Conservation (phyloP, 192 early-diverging fungal species). For the Cetraspora pellucida region DNA sequence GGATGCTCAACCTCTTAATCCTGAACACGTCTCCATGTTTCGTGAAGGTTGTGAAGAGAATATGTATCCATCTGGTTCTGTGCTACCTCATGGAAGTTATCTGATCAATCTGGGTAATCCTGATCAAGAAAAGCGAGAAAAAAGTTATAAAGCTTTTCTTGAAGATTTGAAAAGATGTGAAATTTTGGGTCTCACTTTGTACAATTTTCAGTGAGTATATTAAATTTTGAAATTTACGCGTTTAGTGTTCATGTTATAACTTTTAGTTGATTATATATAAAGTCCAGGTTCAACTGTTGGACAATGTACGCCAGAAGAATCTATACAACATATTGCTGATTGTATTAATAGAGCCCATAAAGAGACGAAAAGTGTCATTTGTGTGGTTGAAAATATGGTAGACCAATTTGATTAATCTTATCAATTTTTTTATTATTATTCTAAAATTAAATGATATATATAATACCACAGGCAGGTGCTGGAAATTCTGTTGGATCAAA, state of each 20-base stretch:
- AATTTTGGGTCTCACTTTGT: conserved; percentile 48
- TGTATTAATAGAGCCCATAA: conserved; percentile 54
- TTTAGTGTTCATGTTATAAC: background rate
- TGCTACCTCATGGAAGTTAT: conserved; percentile 59
- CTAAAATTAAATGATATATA: background rate
- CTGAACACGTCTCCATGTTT: conserved; percentile 38
- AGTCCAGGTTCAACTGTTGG: conserved; percentile 46
- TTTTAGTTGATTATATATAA: background rate
- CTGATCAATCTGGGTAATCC: conserved; percentile 58
- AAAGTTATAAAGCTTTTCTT: conserved; percentile 50
- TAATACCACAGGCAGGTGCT: conserved; percentile 40
- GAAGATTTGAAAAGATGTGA: conserved; percentile 58
- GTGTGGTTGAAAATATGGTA: conserved; percentile 60
- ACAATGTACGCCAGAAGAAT: conserved; percentile 37
- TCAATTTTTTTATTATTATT: background rate
- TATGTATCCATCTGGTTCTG: conserved; percentile 33
- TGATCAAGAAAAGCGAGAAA: conserved; percentile 46
- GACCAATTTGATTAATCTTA: background rate
- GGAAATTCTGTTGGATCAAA: conserved; percentile 50
- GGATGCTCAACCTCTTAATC: conserved; percentile 36
- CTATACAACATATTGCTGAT: conserved; percentile 44
- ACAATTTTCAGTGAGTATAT: conserved; percentile 56
- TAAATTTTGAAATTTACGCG: background rate
- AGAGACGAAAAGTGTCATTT: conserved; percentile 40
- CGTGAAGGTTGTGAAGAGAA: conserved; percentile 22